A percentile compares a stretch with the other conserved stretches of the same genome.
Conservation (phyloP, 2,329 filamentous ascomycete genomes). For the Blumeriella jaapii region DNA sequence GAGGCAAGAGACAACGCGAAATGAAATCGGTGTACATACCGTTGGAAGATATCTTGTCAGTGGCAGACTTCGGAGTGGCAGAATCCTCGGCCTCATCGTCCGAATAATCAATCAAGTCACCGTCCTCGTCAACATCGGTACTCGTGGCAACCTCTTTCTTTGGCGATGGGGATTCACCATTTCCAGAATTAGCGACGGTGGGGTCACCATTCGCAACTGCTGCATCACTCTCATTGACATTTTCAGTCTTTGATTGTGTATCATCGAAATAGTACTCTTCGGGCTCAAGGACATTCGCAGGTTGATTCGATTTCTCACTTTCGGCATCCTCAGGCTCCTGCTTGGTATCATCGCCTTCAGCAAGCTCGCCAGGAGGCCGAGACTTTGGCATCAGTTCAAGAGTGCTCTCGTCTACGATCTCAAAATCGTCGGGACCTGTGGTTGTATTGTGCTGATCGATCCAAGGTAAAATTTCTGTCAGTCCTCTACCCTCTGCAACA, state of each 20-base stretch:
- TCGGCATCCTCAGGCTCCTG: constrained; percentile 2
- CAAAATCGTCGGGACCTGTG: constrained; percentile 15
- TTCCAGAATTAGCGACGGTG: not conserved
- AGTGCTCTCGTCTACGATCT: constrained; percentile 6
- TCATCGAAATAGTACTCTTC: not conserved
- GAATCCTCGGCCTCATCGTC: constrained; percentile 30
- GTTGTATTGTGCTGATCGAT: constrained; percentile 19
- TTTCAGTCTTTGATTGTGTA: not conserved
- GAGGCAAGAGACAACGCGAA: constrained; percentile 17
- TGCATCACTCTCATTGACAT: no score
- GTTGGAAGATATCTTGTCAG: constrained; percentile 12
- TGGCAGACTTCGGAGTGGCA: constrained; percentile 6
- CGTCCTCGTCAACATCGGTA: constrained; percentile 23
- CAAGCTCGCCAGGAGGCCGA: not conserved
- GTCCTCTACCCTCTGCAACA: constrained; percentile 43
- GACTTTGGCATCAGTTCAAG: not conserved
- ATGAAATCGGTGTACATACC: constrained; percentile 22
- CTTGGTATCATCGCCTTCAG: not conserved
- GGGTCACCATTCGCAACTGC: not conserved
- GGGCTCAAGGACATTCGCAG: not conserved
- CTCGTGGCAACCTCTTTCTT: not conserved
- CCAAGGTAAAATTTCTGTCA: constrained; percentile 21
- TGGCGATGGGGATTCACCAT: not conserved
- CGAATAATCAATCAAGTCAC: constrained; percentile 38
- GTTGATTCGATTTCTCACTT: not conserved